Percentiles rank a stretch among this genome's conserved stretches.
phyloP scores from a whole-genome alignment of 1,284 basidiomycete species.

The Inonotus hispidus region DNA sequence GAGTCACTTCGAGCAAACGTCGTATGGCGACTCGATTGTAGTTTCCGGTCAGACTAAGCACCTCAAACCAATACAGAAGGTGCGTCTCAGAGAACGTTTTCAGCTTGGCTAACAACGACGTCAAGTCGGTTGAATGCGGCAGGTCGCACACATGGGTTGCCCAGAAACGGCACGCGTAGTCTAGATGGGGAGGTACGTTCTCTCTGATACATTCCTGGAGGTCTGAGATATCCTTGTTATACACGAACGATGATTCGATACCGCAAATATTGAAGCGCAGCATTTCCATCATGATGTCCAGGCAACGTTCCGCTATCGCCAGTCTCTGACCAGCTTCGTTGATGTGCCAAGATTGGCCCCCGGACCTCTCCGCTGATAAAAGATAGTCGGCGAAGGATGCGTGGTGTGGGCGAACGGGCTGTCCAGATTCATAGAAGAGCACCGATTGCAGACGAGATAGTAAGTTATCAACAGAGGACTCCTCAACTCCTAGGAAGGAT shows the following conservation, averaged over 20 bases:
- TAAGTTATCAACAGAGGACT: too few species aligned
- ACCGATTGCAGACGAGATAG: not conserved
- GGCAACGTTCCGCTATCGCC: too few species aligned
- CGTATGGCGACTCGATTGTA: not conserved
- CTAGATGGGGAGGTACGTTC: not conserved
- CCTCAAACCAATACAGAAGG: too few species aligned
- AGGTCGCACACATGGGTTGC: conserved; percentile 2
- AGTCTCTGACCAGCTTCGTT: not conserved
- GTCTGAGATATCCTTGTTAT: conserved; percentile 2
- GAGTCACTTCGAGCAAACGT: not conserved
- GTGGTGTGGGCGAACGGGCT: not conserved
- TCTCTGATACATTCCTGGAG: not conserved
- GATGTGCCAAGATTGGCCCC: not conserved
- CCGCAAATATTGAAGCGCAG: too few species aligned
- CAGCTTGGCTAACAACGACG: not conserved
- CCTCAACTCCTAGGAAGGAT: not conserved
- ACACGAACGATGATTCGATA: too few species aligned
- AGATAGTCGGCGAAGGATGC: conserved; percentile 1
- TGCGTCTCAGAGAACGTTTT: conserved; percentile 22
- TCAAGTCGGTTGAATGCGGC: not conserved
- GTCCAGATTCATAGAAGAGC: not conserved
- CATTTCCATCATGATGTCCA: too few species aligned
- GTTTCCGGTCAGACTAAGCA: too few species aligned
- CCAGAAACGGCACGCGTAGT: conserved; percentile 8
- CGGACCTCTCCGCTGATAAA: not conserved